phyloP scores from a whole-genome alignment of 2,329 filamentous ascomycete species.

The Diaporthe citriasiana region DNA sequence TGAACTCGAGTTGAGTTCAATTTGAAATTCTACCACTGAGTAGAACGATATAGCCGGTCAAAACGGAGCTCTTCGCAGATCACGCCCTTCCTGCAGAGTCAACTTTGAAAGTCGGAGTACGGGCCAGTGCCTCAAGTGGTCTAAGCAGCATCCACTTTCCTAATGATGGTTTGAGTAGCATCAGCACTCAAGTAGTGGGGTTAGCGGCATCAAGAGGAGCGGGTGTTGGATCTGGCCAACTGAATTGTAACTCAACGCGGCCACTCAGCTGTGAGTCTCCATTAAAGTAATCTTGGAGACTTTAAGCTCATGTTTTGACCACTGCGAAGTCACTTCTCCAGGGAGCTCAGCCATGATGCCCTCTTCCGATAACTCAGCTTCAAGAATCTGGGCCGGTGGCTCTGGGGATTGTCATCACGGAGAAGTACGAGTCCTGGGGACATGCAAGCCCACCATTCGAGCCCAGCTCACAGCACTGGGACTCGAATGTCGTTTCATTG shows the following conservation, averaged over 20 bases:
- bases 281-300: not conserved
- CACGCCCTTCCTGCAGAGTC: no score
- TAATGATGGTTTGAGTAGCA: not conserved
- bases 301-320: not conserved
- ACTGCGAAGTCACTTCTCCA: not conserved
- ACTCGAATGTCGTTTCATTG: not conserved
- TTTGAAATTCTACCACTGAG: not conserved
- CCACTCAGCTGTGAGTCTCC: not conserved
- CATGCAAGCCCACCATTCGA: conserved; percentile 1
- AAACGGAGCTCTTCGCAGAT: not conserved
- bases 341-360: conserved; percentile 6
- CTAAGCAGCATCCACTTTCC: not conserved
- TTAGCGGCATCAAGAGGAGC: not conserved
- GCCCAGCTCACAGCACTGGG: conserved; percentile 11
- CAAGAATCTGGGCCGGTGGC: conserved; percentile 15
- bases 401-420: not conserved
- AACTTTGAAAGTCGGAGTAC: not conserved
- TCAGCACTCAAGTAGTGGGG: no score
- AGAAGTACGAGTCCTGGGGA: not conserved
- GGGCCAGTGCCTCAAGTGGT: not conserved
- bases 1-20: not conserved
- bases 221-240: not conserved
- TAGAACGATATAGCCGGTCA: not conserved
- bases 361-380: conserved; percentile 6
- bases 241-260: not conserved